These are phyloP conservation scores for Salvia miltiorrhiza DNA, from an alignment of 257 asterid species.

Conservation along the genomic window DNA sequence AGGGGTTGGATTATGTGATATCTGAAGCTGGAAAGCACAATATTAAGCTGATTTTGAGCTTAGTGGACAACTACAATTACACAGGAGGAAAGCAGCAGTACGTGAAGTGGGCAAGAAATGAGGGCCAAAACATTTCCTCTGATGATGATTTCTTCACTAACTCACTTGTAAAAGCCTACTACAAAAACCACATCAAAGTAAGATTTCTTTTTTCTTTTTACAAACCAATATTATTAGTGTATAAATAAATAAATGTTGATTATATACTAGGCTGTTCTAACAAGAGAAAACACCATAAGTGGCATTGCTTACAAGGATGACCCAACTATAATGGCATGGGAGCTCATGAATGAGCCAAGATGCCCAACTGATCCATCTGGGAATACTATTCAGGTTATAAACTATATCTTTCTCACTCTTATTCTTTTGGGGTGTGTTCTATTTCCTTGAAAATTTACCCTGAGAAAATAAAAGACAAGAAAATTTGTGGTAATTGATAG, in stretches of 20 bases:
- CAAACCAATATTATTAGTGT: not conserved
- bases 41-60: constrained; percentile 58
- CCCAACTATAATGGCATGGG: constrained; percentile 77
- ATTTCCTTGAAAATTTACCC: no score
- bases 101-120: constrained; percentile 60
- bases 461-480: no score
- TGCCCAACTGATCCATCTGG: constrained; percentile 55
- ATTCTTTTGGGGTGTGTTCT: no score
- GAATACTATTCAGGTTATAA: constrained; percentile 39
- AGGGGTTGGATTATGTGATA: constrained; percentile 71
- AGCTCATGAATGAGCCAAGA: constrained; percentile 83
- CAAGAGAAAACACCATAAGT: constrained; percentile 55
- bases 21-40: constrained; percentile 56
- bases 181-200: constrained; percentile 61
- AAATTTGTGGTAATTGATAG: no score
- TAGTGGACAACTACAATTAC: constrained; percentile 55
- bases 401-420: no score
- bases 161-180: constrained; percentile 39
- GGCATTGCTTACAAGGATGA: constrained; percentile 62
- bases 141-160: constrained; percentile 69
- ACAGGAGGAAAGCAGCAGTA: constrained; percentile 63
- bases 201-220: not conserved
- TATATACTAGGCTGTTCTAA: constrained; percentile 52
- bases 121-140: constrained; percentile 35
- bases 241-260: not conserved